Base-by-base conservation (phyloP, 2,329 filamentous ascomycete genomes). In the Fusarium equiseti region DNA sequence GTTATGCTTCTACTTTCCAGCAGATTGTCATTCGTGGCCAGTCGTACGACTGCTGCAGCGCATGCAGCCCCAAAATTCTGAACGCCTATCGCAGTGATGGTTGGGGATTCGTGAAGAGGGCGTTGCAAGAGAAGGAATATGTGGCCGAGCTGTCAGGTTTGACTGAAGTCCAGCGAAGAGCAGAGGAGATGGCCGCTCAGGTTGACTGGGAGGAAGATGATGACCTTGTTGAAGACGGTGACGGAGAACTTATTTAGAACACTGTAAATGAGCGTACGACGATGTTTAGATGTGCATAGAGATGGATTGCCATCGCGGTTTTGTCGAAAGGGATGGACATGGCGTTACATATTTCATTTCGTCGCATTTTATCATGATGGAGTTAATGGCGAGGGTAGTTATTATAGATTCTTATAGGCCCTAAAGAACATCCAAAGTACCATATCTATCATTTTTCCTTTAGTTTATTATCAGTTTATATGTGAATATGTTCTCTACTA, bases 31-130 rank as follows among this genome's bases (percentile, higher is more conserved):
- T 96, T 71, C 89, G 87, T 56, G 92, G 92, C 11, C 86, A 89
- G 72, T 91, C 92, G 0, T 97, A 95, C 78, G 90, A 94, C 60
- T 91, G 90, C 79, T 97, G 93, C 80, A 94, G 92, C 51, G 93
- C 92, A 3, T 97, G 93, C 76, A 93, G 91, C 69, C 86, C 87
- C 35, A 88, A 86, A 45, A 89, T 97, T 29, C 79, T 95, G 2
- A 83, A 86, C 1, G 88, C 89, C 2, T 96, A 95, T 77, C 85
- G 88, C 48, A 78, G 81, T 4, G 87, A 90, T 48, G 91, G 90
- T 0, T 97, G 93, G 92, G 87, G 84, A 0, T 97, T 97, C 77
- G 88, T 96, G 35, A 91, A 91, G 82, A 85, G 86, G 61, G 93
- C 93, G 0, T 80, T 96, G 16, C 88, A 89, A 64, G 91, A 95